Percentiles rank a stretch among this genome's conserved stretches.
Evolutionary conservation across 23 red algal species (phyloP).

Genomic region (Rhodosorus marinus): DNA sequence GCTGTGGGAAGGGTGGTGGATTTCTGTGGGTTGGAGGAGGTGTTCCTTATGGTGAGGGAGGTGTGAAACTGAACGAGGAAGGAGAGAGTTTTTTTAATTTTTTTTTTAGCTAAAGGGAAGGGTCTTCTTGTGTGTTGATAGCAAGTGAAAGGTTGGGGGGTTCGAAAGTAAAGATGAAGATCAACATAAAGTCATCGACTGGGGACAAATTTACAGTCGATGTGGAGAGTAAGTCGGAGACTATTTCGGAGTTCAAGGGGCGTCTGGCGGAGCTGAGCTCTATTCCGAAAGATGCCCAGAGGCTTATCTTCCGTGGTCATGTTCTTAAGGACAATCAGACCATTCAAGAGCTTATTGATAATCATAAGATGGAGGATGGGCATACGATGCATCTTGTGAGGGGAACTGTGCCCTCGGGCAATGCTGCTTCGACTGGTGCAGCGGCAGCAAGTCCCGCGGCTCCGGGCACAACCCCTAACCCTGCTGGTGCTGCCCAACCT

Average conservation of each 20-base stretch:
- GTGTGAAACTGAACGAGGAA: too few species aligned
- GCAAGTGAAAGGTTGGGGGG: too few species aligned
- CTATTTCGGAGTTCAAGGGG: conserved; percentile 52
- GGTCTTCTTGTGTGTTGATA: too few species aligned
- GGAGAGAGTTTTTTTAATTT: too few species aligned
- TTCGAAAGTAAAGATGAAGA: conserved; percentile 5
- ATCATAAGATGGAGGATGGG: conserved; percentile 67
- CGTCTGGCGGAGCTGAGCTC: conserved; percentile 31
- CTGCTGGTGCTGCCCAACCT: background rate
- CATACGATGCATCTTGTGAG: conserved; percentile 96
- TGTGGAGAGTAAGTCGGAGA: conserved; percentile 46
- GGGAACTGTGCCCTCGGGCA: conserved; percentile 7
- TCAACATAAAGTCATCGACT: conserved; percentile 66
- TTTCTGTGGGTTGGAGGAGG: too few species aligned
- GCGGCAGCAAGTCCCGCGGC: background rate
- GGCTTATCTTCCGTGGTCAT: conserved; percentile 92
- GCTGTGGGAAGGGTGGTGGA: too few species aligned
- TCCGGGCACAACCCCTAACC: background rate
- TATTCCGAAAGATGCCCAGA: conserved; percentile 47
- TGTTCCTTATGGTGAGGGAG: too few species aligned
- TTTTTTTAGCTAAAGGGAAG: too few species aligned
- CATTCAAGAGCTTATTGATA: conserved; percentile 51
- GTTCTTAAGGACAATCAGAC: conserved; percentile 82
- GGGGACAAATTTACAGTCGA: conserved; percentile 72
- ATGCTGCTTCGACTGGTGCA: conserved; percentile 2